Evolutionary conservation across 768 basidiomycete species (phyloP).

Genomic region (Rhizopogon vinicolor): DNA sequence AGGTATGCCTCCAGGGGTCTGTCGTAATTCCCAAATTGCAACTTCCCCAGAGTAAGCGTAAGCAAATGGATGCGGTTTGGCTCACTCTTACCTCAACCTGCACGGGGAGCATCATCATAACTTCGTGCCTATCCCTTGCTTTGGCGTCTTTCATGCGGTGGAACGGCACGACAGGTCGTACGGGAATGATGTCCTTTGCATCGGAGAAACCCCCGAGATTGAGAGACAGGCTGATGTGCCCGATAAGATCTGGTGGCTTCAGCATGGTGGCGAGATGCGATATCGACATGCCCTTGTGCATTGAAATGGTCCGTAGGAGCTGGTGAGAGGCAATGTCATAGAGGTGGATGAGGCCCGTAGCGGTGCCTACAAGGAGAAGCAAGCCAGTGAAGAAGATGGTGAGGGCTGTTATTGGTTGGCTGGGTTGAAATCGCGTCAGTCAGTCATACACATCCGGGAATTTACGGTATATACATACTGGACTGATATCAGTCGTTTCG

Average conservation of each 20-base stretch:
- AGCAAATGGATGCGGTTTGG: background rate
- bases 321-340: constrained; percentile 93
- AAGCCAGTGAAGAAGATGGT: too few species aligned
- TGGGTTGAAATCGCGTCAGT: too few species aligned
- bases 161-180: constrained; percentile 46
- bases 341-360: constrained; percentile 65
- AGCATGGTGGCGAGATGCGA: constrained; percentile 36
- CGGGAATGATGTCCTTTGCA: constrained; percentile 56
- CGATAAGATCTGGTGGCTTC: constrained; percentile 83
- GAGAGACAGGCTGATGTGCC: constrained; percentile 62
- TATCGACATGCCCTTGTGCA: constrained; percentile 42
- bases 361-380: constrained; percentile 31
- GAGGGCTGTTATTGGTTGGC: too few species aligned
- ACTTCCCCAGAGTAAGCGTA: background rate
- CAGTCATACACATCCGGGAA: too few species aligned
- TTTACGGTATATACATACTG: too few species aligned
- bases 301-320: constrained; percentile 72
- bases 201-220: constrained; percentile 29
- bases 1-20: constrained; percentile 13
- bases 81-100: constrained; percentile 22
- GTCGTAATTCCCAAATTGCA: background rate
- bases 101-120: constrained; percentile 54
- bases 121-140: constrained; percentile 67
- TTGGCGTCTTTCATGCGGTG: constrained; percentile 53
- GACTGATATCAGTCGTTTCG: too few species aligned